Evolutionary conservation across 768 basidiomycete species (phyloP).

Genomic region (Kwoniella heveanensis): DNA sequence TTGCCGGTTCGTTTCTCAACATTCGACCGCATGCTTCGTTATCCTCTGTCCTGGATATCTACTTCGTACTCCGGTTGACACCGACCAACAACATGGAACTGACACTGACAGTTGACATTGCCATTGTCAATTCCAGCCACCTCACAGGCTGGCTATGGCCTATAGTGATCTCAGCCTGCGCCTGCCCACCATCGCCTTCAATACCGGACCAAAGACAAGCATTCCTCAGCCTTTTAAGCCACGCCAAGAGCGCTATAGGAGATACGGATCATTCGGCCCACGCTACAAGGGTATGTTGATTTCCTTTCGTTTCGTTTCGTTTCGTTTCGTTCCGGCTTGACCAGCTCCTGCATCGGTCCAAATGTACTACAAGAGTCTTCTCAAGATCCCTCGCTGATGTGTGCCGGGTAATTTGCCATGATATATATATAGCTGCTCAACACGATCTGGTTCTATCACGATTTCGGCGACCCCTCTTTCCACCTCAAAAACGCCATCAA

Average conservation of each 20-base stretch:
- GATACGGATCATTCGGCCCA: slow-evolving; percentile 4
- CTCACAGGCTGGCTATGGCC: slow-evolving; percentile 11
- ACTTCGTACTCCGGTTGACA: too few species aligned
- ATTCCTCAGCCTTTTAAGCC: slow-evolving; percentile 7
- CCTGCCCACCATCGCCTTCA: background rate
- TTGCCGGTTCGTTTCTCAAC: slow-evolving; percentile 1
- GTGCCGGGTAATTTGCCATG: background rate
- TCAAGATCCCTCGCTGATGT: background rate
- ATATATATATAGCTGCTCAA: slow-evolving; percentile 2
- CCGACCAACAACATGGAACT: too few species aligned
- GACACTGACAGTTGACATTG: too few species aligned
- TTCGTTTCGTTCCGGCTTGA: too few species aligned
- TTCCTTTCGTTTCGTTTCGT: too few species aligned
- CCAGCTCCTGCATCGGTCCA: too few species aligned
- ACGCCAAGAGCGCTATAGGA: slow-evolving; percentile 6
- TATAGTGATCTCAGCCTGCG: slow-evolving; percentile 1
- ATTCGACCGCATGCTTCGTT: too few species aligned
- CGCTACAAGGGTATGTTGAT: background rate
- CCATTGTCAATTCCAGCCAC: too few species aligned
- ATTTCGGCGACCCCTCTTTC: slow-evolving; percentile 1
- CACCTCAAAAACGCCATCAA: slow-evolving; percentile 2
- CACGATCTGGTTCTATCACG: slow-evolving; percentile 12
- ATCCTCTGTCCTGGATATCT: too few species aligned
- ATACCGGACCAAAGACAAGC: slow-evolving; percentile 3
- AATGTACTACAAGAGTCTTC: too few species aligned